phyloP scores from a whole-genome alignment of 805 yeast genomes.

The Hanseniaspora thailandica region DNA sequence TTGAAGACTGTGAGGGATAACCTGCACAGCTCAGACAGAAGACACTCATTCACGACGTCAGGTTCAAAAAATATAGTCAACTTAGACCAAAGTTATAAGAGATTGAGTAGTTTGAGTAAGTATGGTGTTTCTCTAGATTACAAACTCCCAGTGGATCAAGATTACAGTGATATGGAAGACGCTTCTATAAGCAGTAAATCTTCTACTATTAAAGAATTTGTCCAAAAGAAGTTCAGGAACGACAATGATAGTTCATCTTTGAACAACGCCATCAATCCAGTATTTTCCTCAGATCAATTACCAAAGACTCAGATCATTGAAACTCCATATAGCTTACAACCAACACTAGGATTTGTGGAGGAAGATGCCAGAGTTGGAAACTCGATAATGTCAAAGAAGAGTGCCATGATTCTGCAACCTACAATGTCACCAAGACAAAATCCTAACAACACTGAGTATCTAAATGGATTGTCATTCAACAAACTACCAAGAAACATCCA shows the following conservation, averaged over 20 bases:
- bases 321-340: slow-evolving; percentile 57
- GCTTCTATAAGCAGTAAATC: slow-evolving; percentile 3
- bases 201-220: background rate
- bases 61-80: slow-evolving; percentile 21
- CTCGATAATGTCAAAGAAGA: slow-evolving; percentile 1
- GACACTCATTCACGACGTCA: slow-evolving; percentile 24
- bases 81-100: slow-evolving; percentile 2
- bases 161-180: background rate
- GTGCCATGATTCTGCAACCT: slow-evolving; percentile 19
- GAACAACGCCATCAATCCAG: slow-evolving; percentile 34
- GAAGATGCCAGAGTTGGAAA: slow-evolving; percentile 9
- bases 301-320: slow-evolving; percentile 58
- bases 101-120: slow-evolving; percentile 1
- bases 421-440: slow-evolving; percentile 28
- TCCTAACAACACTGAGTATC: slow-evolving; percentile 26
- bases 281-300: slow-evolving; percentile 58
- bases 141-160: background rate
- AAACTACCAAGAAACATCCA: slow-evolving; percentile 89
- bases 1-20: slow-evolving; percentile 44
- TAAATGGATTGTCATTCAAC: slow-evolving; percentile 48
- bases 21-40: slow-evolving; percentile 24
- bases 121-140: slow-evolving; percentile 13
- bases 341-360: slow-evolving; percentile 21
- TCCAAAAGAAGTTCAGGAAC: slow-evolving; percentile 5
- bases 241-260: background rate